Evolutionary conservation across 2,329 filamentous ascomycete species (phyloP).

Genomic region (Bertia moriformis): DNA sequence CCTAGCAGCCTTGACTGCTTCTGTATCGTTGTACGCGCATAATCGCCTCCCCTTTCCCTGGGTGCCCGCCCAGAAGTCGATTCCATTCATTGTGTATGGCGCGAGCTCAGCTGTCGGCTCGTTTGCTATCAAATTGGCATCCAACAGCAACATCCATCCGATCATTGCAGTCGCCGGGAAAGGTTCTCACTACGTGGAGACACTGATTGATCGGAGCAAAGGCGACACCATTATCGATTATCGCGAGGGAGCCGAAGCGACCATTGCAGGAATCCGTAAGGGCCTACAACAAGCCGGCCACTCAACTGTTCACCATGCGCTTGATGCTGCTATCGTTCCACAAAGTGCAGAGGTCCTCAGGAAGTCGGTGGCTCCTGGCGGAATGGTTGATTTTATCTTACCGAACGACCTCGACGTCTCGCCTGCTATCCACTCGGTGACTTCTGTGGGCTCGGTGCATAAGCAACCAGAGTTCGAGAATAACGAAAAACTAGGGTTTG

Average conservation of each 20-base stretch:
- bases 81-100: constrained; percentile 24
- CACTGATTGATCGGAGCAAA: constrained; percentile 25
- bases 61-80: constrained; percentile 14
- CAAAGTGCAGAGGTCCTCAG: constrained; percentile 21
- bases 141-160: constrained; percentile 31
- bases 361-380: constrained; percentile 17
- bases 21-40: constrained; percentile 29
- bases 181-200: constrained; percentile 25
- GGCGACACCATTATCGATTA: constrained; percentile 40
- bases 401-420: constrained; percentile 9
- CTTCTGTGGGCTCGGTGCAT: constrained; percentile 10
- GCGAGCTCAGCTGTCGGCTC: constrained; percentile 31
- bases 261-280: constrained; percentile 21
- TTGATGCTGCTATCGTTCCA: constrained; percentile 33
- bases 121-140: constrained; percentile 34
- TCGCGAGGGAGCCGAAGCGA: constrained; percentile 28
- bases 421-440: constrained; percentile 8
- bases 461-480: constrained; percentile 16
- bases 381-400: constrained; percentile 11
- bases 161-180: constrained; percentile 36
- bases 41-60: constrained; percentile 33
- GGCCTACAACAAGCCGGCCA: constrained; percentile 18
- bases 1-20: constrained; percentile 36
- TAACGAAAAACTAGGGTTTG: too few relatives aligned
- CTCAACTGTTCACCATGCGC: constrained; percentile 26